These are phyloP conservation scores for Boletus rex-veris DNA, from an alignment of 768 basidiomycete species.

Conservation along the genomic window DNA sequence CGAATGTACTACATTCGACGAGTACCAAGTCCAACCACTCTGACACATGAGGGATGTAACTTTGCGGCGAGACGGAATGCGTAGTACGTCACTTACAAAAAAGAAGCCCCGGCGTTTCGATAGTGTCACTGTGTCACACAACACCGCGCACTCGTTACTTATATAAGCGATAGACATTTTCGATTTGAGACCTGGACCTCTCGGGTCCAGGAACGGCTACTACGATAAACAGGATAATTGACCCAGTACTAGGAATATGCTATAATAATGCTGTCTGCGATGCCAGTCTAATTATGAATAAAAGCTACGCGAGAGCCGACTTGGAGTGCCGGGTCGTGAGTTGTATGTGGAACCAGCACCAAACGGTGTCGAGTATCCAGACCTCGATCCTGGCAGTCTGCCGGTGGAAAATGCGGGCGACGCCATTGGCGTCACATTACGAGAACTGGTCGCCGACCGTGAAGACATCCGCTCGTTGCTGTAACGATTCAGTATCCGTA, in stretches of 20 bases:
- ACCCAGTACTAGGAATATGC: slow-evolving; percentile 5
- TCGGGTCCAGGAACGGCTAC: too few species aligned
- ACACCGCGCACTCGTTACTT: too few species aligned
- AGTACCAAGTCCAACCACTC: too few species aligned
- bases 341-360: slow-evolving; percentile 40
- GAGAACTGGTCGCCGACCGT: slow-evolving; percentile 59
- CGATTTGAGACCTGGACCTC: too few species aligned
- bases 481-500: slow-evolving; percentile 67
- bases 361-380: slow-evolving; percentile 59
- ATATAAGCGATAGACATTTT: too few species aligned
- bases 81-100: too few species aligned
- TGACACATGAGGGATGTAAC: too few species aligned
- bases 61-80: too few species aligned
- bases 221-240: slow-evolving; percentile 8
- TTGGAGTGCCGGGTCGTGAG: slow-evolving; percentile 66
- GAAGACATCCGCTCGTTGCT: slow-evolving; percentile 58
- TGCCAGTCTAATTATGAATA: slow-evolving; percentile 22
- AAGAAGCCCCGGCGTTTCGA: too few species aligned
- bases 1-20: too few species aligned
- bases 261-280: slow-evolving; percentile 5
- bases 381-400: slow-evolving; percentile 43
- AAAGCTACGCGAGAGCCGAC: slow-evolving; percentile 44
- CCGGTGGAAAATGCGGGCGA: slow-evolving; percentile 43
- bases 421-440: slow-evolving; percentile 61
- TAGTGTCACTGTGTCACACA: too few species aligned